These are phyloP conservation scores for Elongisporangium undulatum DNA, from an alignment of 352 stramenopile species.

Conservation along the genomic window DNA sequence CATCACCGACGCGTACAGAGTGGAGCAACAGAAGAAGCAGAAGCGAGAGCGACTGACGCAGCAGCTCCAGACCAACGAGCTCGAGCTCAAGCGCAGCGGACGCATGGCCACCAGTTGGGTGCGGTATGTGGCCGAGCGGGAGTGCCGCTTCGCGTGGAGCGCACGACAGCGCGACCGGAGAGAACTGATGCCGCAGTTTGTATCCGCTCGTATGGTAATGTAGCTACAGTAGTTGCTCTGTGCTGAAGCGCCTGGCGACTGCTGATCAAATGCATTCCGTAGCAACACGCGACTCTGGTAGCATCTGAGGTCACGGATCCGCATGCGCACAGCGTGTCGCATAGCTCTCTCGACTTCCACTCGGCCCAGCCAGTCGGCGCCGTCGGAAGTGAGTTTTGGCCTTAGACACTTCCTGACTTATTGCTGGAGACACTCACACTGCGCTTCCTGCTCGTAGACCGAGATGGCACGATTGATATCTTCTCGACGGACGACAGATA, in stretches of 20 bases:
- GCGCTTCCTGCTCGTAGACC: background rate
- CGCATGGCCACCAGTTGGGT: slow-evolving; percentile 20
- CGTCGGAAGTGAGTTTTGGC: background rate
- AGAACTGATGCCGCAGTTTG: slow-evolving; percentile 21
- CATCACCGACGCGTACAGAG: slow-evolving; percentile 15
- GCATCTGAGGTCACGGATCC: background rate
- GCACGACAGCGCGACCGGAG: slow-evolving; percentile 13
- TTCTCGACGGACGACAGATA: background rate
- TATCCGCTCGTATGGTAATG: slow-evolving; percentile 24
- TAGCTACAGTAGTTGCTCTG: slow-evolving; percentile 1
- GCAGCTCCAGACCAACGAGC: slow-evolving; percentile 4
- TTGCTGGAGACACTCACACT: background rate
- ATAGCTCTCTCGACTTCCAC: background rate
- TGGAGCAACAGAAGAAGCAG: slow-evolving; percentile 17
- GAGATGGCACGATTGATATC: background rate
- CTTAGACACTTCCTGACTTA: background rate
- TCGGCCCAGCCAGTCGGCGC: background rate
- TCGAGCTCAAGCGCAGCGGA: slow-evolving; percentile 6
- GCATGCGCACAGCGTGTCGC: background rate
- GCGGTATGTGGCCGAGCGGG: slow-evolving; percentile 21
- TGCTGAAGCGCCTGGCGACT: background rate
- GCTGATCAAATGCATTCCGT: no score
- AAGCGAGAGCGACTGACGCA: slow-evolving; percentile 6
- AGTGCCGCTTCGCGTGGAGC: slow-evolving; percentile 31
- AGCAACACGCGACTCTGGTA: background rate